Conservation (phyloP, 495 filamentous ascomycete species). For the Aspergillus conjunctus region DNA sequence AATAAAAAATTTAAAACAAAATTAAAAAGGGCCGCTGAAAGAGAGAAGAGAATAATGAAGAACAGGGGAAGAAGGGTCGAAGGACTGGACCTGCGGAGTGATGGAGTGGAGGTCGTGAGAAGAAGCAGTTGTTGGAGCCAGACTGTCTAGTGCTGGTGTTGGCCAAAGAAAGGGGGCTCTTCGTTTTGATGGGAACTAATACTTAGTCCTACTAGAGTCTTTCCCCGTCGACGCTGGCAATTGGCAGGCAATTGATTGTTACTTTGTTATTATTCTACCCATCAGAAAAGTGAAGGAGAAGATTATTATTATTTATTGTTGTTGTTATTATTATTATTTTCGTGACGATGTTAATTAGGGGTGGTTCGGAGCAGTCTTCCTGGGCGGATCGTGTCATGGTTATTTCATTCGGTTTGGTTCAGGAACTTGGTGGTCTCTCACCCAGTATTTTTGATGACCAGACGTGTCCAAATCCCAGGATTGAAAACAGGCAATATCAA, state of each 20-base stretch:
- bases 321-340: not conserved
- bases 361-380: too few species aligned
- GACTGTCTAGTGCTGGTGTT: conserved; percentile 23
- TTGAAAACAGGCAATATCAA: not conserved
- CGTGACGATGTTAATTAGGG: too few species aligned
- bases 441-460: conserved; percentile 1
- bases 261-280: not conserved
- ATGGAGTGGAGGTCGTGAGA: conserved; percentile 23
- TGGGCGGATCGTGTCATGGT: not conserved
- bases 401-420: not conserved
- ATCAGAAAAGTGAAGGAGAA: not conserved
- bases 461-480: conserved; percentile 10
- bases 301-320: not conserved
- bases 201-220: conserved; percentile 11
- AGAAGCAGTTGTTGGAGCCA: conserved; percentile 20
- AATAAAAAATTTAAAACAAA: conserved; percentile 14
- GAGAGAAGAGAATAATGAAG: conserved; percentile 30
- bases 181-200: conserved; percentile 15
- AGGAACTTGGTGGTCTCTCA: too few species aligned
- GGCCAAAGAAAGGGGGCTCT: conserved; percentile 37
- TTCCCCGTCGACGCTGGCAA: conserved; percentile 2
- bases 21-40: conserved; percentile 29
- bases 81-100: conserved; percentile 33
- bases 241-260: not conserved
- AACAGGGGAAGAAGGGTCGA: conserved; percentile 27